These are phyloP conservation scores for Solanum hybrid DNA, from an alignment of 305 asterid species.

Conservation along the genomic window DNA sequence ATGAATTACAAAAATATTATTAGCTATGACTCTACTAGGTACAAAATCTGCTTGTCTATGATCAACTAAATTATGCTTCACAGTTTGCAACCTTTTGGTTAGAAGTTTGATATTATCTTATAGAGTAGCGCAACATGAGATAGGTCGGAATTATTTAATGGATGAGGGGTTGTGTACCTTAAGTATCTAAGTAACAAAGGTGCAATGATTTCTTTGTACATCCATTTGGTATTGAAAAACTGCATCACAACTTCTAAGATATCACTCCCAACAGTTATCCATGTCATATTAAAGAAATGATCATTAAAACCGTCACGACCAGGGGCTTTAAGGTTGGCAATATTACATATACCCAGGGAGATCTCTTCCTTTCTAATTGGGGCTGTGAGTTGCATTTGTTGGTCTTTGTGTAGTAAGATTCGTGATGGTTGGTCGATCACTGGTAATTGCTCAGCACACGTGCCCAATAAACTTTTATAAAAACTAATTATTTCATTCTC, in stretches of 20 bases:
- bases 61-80: background rate
- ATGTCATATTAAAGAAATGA: background rate
- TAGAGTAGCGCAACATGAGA: no score
- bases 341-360: no score
- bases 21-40: background rate
- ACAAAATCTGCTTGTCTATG: background rate
- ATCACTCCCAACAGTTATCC: background rate
- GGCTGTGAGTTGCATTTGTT: background rate
- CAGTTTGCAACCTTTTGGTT: background rate
- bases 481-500: background rate
- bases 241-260: background rate
- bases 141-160: no score
- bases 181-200: background rate
- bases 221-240: background rate
- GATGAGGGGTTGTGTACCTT: background rate
- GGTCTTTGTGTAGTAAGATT: background rate
- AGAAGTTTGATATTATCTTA: no score
- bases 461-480: no score
- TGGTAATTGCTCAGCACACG: no score
- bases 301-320: background rate
- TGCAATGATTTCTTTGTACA: background rate
- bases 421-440: background rate
- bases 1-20: no score
- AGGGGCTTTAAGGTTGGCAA: background rate
- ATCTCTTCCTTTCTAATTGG: background rate